Percentiles rank a stretch among this genome's conserved stretches.
phyloP scores from a whole-genome alignment of 352 stramenopile genomes.

The Globisporangium cederbergense region DNA sequence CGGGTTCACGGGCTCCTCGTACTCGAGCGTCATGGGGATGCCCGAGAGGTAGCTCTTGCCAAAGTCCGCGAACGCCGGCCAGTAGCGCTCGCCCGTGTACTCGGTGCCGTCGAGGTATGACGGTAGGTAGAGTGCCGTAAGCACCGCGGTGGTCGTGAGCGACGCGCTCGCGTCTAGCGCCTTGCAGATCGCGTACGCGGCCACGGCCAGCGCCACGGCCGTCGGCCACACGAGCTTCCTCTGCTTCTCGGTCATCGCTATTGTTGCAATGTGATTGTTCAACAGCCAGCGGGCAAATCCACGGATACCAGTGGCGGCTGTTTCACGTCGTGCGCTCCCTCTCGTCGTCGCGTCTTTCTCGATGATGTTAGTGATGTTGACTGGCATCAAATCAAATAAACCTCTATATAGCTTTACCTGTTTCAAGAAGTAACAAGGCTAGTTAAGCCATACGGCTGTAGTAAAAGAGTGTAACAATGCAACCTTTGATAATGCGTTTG shows the following conservation, averaged over 20 bases:
- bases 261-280: no score
- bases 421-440: not conserved
- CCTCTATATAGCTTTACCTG: not conserved
- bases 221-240: slow-evolving; percentile 27
- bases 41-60: slow-evolving; percentile 26
- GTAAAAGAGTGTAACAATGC: not conserved
- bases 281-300: no score
- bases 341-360: no score
- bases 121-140: slow-evolving; percentile 41
- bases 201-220: slow-evolving; percentile 28
- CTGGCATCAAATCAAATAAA: no score
- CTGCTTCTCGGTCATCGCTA: slow-evolving; percentile 9
- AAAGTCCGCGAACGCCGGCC: slow-evolving; percentile 52
- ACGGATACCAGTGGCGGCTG: no score
- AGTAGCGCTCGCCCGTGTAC: slow-evolving; percentile 53
- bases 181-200: slow-evolving; percentile 27
- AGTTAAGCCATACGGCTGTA: no score
- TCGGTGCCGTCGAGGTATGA: slow-evolving; percentile 59
- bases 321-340: no score
- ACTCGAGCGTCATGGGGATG: slow-evolving; percentile 61
- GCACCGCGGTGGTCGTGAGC: slow-evolving; percentile 21
- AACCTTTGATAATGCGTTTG: not conserved
- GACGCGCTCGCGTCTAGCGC: slow-evolving; percentile 20
- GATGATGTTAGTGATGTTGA: no score
- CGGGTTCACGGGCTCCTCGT: slow-evolving; percentile 58